These are phyloP conservation scores for Phytophthora citrophthora DNA, from an alignment of 352 stramenopile species.

Conservation along the genomic window DNA sequence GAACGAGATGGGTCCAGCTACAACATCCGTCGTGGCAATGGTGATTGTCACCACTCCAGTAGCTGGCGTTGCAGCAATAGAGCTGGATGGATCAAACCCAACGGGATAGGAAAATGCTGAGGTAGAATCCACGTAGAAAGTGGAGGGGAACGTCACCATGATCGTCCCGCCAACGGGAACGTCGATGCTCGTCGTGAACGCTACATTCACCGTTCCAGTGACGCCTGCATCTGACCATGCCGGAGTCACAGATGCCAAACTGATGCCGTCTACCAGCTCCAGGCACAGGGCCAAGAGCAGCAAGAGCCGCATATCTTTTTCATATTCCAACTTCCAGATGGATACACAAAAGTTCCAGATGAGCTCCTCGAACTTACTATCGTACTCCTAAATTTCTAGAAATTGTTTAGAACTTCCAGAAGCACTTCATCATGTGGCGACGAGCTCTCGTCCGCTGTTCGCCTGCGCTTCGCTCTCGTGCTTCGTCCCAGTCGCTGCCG, in stretches of 20 bases:
- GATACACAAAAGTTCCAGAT: slow-evolving; percentile 13
- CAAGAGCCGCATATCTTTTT: slow-evolving; percentile 11
- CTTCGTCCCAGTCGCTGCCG: slow-evolving; percentile 5
- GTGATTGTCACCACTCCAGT: slow-evolving; percentile 45
- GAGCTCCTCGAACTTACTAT: not conserved
- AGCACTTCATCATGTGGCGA: slow-evolving; percentile 28
- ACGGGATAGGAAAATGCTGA: slow-evolving; percentile 23
- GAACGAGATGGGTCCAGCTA: slow-evolving; percentile 45
- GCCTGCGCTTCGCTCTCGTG: slow-evolving; percentile 11
- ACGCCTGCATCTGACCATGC: slow-evolving; percentile 35
- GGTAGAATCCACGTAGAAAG: slow-evolving; percentile 50
- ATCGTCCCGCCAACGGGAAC: slow-evolving; percentile 56
- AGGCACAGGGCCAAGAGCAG: slow-evolving; percentile 11
- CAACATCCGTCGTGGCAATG: slow-evolving; percentile 27
- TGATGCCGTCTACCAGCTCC: slow-evolving; percentile 34
- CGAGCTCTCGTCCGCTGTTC: slow-evolving; percentile 32
- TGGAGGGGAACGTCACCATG: slow-evolving; percentile 53
- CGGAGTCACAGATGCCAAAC: slow-evolving; percentile 37
- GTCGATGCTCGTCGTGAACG: slow-evolving; percentile 38
- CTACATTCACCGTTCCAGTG: slow-evolving; percentile 36
- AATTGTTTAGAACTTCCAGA: too few species aligned
- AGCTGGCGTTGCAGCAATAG: slow-evolving; percentile 31
- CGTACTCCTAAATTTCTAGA: too few species aligned
- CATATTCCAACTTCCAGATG: slow-evolving; percentile 11
- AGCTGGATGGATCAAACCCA: slow-evolving; percentile 39